Evolutionary conservation across 2,329 filamentous ascomycete species (phyloP), one percentile per base, ranked within the genome.

Genomic region (Colletotrichum agaves): DNA sequence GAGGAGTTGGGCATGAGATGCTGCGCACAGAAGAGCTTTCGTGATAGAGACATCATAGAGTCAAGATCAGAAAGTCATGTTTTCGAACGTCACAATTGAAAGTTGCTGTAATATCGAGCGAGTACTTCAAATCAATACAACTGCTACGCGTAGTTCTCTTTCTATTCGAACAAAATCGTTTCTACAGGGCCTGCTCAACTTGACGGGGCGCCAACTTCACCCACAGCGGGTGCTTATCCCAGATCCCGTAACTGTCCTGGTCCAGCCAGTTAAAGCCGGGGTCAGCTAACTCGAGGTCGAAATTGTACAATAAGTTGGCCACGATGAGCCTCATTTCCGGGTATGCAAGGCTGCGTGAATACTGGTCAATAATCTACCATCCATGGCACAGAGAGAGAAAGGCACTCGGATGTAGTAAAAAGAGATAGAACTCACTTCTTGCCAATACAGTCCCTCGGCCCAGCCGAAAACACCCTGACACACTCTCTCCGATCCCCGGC

Each of bases 401-500:
- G 11, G 55, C 10, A 37, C 3, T 13, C 13, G 19, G n/a, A 0
- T n/a, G 13, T 5, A 17, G n/a, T 13, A 1, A 17, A 39, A 10
- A 47, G 5, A 17, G 1, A 11, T 10, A 1, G n/a, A 3, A 76
- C 82, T 74, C 74, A 83, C 82, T 85, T 85, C 65, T 77, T 77
- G 2, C 84, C 85, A 35, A 87, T 77, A 63, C 84, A 87, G 50
- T 84, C 83, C 2, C 84, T 75, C 10, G 84, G 80, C 0, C 84
- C 84, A 3, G 82, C 55, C 6, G 80, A 79, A 67, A 87, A 86
- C 1, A 84, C 81, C 73, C 85, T 81, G 61, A 83, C 15, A 13
- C 61, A 67, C 1, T 64, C 61, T 15, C 46, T 52, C 53, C 37
- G 37, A n/a, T 67, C 64, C 19, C 17, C 31, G n/a, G 21, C 27